A percentile compares a stretch with the other conserved stretches of the same genome.
Evolutionary conservation across 768 basidiomycete species (phyloP).

Genomic region (Crassisporium funariophilum): DNA sequence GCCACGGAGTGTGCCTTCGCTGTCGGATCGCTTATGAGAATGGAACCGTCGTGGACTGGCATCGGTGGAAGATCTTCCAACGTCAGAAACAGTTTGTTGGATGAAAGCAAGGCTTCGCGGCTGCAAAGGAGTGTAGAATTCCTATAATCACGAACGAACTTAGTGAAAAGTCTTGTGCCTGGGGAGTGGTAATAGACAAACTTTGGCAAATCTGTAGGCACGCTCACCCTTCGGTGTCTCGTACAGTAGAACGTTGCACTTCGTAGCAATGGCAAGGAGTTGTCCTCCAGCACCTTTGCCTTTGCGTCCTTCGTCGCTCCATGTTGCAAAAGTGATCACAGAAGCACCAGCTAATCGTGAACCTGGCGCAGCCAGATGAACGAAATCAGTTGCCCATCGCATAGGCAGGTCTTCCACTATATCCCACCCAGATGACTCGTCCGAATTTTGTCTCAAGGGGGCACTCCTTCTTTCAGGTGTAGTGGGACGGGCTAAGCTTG

Average conservation of each 20-base stretch:
- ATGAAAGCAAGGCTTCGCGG: conserved; percentile 72
- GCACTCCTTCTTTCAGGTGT: conserved; percentile 15
- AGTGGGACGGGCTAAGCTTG: conserved; percentile 11
- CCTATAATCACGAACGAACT: conserved; percentile 43
- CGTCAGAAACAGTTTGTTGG: conserved; percentile 58
- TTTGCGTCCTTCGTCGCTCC: conserved; percentile 56
- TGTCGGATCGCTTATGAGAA: conserved; percentile 45
- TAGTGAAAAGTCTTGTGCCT: background rate
- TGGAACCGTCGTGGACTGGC: conserved; percentile 29
- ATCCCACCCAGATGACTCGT: conserved; percentile 70
- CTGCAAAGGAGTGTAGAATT: conserved; percentile 79
- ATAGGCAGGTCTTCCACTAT: conserved; percentile 72
- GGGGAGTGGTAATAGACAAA: conserved; percentile 19
- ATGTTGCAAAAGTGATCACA: conserved; percentile 69
- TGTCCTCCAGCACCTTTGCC: conserved; percentile 46
- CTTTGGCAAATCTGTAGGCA: conserved; percentile 83
- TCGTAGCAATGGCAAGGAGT: conserved; percentile 76
- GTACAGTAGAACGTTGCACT: conserved; percentile 71
- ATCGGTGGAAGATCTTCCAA: conserved; percentile 41
- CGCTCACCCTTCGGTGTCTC: conserved; percentile 84
- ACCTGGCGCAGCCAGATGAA: conserved; percentile 69
- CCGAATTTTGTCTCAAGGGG: conserved; percentile 34
- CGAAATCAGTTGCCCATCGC: conserved; percentile 87
- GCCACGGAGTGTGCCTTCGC: conserved; percentile 38
- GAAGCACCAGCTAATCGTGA: conserved; percentile 62